A percentile compares a stretch with the other conserved stretches of the same genome.
Evolutionary conservation across 306 rosid genomes (phyloP).

Genomic region (Canavalia ensiformis): DNA sequence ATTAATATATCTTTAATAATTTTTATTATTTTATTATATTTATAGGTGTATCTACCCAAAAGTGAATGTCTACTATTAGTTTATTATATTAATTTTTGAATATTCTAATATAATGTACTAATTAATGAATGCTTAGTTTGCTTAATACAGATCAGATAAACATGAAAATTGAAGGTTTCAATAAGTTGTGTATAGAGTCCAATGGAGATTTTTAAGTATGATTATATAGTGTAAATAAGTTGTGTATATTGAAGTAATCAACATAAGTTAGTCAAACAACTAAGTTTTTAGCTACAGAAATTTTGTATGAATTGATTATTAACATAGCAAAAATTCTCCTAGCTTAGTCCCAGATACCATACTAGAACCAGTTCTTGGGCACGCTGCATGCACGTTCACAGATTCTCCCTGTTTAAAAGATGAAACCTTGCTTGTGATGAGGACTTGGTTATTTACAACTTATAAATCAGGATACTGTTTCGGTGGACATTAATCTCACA

Average conservation of each 20-base stretch:
- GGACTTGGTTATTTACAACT: not conserved
- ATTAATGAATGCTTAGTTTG: not conserved
- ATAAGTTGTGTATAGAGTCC: not conserved
- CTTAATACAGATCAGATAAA: not conserved
- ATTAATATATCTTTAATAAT: too few relatives aligned
- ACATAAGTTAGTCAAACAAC: not conserved
- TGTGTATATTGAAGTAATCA: not conserved
- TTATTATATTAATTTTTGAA: too few relatives aligned
- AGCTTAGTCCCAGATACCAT: not conserved
- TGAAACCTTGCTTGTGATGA: not conserved
- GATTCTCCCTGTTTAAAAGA: constrained; percentile 26
- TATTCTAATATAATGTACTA: too few relatives aligned
- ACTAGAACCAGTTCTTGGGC: not conserved
- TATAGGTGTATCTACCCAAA: too few relatives aligned
- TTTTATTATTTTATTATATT: too few relatives aligned
- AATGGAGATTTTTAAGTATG: not conserved
- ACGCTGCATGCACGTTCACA: constrained; percentile 33
- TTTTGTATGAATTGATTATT: not conserved
- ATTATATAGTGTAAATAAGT: not conserved
- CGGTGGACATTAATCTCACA: not conserved
- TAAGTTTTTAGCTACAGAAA: not conserved
- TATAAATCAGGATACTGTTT: not conserved
- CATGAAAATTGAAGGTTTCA: constrained; percentile 27
- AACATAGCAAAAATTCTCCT: not conserved
- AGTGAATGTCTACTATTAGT: too few relatives aligned